These are phyloP conservation scores for Myochromella boudieri DNA, from an alignment of 768 basidiomycete species.

Conservation along the genomic window DNA sequence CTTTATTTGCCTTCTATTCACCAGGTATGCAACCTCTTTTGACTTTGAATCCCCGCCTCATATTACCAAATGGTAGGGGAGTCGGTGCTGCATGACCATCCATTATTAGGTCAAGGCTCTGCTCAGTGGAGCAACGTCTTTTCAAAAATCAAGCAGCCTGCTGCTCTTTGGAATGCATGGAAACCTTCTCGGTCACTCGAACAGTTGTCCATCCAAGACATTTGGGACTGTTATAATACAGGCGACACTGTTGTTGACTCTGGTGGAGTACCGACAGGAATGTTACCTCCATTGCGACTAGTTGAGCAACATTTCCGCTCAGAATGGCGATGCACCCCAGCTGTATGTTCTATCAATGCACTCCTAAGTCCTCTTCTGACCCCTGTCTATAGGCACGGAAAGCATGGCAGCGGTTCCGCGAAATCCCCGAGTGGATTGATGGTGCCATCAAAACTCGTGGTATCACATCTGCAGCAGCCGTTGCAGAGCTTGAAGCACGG, in stretches of 20 bases:
- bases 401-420: slow-evolving; percentile 1
- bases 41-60: neutral
- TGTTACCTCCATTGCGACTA: slow-evolving; percentile 6
- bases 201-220: neutral
- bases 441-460: neutral
- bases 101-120: neutral
- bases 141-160: slow-evolving; percentile 1
- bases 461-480: neutral
- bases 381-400: neutral
- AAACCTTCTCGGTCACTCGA: slow-evolving; percentile 6
- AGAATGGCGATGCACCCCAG: neutral
- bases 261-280: neutral
- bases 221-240: slow-evolving; percentile 6
- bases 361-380: neutral
- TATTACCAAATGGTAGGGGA: neutral
- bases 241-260: neutral
- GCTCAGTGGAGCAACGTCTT: neutral
- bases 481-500: neutral
- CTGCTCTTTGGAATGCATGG: slow-evolving; percentile 4
- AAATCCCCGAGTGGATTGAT: neutral
- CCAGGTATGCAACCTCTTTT: neutral
- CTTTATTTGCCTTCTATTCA: neutral
- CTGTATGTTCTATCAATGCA: neutral
- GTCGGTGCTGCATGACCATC: neutral
- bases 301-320: slow-evolving; percentile 8